Base-by-base conservation (phyloP, 106 monocot genomes). In the Dendrobium officinale region DNA sequence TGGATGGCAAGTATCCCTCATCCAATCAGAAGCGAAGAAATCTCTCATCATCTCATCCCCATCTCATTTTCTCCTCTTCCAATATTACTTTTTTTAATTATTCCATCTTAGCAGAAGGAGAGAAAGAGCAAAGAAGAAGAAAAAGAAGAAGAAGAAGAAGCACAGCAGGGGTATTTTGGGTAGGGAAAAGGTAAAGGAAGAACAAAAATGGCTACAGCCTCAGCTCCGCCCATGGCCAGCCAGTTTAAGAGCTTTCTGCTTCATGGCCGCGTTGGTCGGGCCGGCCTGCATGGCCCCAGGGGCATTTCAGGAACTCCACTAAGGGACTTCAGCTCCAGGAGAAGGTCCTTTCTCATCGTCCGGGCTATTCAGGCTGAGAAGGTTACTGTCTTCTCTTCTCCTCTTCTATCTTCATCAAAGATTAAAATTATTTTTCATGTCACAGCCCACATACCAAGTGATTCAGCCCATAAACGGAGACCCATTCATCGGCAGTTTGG, bases 401-500 rank as follows among this genome's bases (percentile, higher is more conserved):
- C 37, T 37, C 37, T 37, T 37, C 37, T 37, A 37, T 37, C 37
- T 37, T 37, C 45, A 45, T 7, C 45, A 45, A 45, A 45, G 9
- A 6, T 45, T 45, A 45, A 45, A 45, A 45, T 45, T 45, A 45
- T 45, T 45, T 45, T 9, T 44, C 6, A 67, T 33, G 18, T 51
- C 64, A 78, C 92, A 95, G 95, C 86, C 89, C 18, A 97, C 89
- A 29, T 97, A 73, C 81, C 97, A 97, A 86, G 97, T 97, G 79
- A 72, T 97, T 78, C 89, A 94, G 72, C 97, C 97, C 9, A 89
- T 97, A 79, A 97, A 97, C 78, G 92, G 92, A 40, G 97, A 97
- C 81, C 97, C 97, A 5, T 97, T 97, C 97, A 89, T 97, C 75
- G 97, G 96, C 15, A 88, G 90, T 80, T 84, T 97, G 13, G 97